Conservation (phyloP, 2,329 filamentous ascomycete species). For the Xylariaceae sp. region DNA sequence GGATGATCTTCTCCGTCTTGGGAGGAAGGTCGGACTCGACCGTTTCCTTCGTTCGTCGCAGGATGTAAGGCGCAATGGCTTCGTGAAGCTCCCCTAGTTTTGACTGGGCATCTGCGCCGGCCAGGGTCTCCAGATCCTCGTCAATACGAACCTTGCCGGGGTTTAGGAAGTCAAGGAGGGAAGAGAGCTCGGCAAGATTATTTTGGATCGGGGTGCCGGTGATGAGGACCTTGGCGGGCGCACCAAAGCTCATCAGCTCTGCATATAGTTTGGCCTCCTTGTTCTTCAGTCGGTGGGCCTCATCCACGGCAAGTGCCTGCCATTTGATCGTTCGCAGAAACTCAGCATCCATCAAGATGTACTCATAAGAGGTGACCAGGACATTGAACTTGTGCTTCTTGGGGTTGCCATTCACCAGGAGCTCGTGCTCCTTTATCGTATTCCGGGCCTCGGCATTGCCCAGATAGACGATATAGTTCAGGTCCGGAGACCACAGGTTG, state of each 20-base stretch:
- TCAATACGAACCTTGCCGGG: conserved; percentile 91
- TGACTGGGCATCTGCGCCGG: conserved; percentile 72
- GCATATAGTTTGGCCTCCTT: conserved; percentile 88
- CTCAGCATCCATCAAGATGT: conserved; percentile 77
- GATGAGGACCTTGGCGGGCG: conserved; percentile 85
- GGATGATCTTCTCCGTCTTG: conserved; percentile 98
- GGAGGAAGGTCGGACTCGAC: conserved; percentile 94
- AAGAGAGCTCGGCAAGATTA: conserved; percentile 85
- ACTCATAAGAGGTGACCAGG: conserved; percentile 96
- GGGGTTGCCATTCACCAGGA: conserved; percentile 78
- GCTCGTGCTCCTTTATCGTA: conserved; percentile 85
- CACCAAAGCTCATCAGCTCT: conserved; percentile 77
- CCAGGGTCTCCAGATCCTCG: conserved; percentile 77
- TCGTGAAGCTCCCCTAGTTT: conserved; percentile 83
- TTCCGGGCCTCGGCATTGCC: conserved; percentile 80
- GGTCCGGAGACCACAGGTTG: conserved; percentile 88
- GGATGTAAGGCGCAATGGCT: conserved; percentile 87
- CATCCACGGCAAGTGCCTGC: conserved; percentile 94
- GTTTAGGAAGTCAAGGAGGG: conserved; percentile 92
- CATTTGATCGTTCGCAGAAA: conserved; percentile 90
- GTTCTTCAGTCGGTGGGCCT: conserved; percentile 95
- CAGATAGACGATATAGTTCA: conserved; percentile 96
- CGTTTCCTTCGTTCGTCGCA: conserved; percentile 93
- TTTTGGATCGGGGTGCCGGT: conserved; percentile 98
- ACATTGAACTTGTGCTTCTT: conserved; percentile 95